Evolutionary conservation across 805 yeast species (phyloP).

Genomic region (Kockiozyma suomiensis): DNA sequence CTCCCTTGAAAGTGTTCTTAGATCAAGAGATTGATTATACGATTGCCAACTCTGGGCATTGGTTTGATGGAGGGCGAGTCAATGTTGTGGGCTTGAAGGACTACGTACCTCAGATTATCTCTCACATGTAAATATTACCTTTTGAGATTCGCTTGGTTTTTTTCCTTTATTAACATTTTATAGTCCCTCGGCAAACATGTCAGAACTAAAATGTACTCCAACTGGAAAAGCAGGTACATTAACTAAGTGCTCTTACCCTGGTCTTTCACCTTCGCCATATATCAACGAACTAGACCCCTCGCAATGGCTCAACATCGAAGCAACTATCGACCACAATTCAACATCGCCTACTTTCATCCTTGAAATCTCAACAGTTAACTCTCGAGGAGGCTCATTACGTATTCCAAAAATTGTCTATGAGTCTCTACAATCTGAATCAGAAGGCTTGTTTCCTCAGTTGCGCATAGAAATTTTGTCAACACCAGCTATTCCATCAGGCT

Average conservation of each 20-base stretch:
- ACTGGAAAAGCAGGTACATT: slow-evolving; percentile 6
- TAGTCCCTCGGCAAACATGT: slow-evolving; percentile 20
- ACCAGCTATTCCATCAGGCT: slow-evolving; percentile 3
- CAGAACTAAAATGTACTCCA: slow-evolving; percentile 1
- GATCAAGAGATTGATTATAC: slow-evolving; percentile 23
- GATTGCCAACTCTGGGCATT: slow-evolving; percentile 2
- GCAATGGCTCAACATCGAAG: slow-evolving; percentile 11
- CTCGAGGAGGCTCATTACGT: slow-evolving; percentile 15
- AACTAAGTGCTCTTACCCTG: slow-evolving; percentile 21
- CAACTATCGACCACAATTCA: background rate
- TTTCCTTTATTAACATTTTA: background rate
- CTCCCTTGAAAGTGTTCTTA: slow-evolving; percentile 25
- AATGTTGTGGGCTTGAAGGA: slow-evolving; percentile 14
- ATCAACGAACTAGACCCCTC: slow-evolving; percentile 10
- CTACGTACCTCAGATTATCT: slow-evolving; percentile 9
- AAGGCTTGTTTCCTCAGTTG: background rate
- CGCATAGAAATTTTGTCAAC: slow-evolving; percentile 8
- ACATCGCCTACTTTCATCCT: background rate
- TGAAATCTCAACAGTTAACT: background rate
- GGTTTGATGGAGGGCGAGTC: slow-evolving; percentile 13
- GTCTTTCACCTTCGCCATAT: slow-evolving; percentile 9
- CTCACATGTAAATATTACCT: slow-evolving; percentile 19
- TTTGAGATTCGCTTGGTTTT: too few species aligned
- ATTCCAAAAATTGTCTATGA: slow-evolving; percentile 13
- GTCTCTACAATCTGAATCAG: background rate